Conservation (phyloP, 805 yeast species). For the Wickerhamomyces sydowiorum region DNA sequence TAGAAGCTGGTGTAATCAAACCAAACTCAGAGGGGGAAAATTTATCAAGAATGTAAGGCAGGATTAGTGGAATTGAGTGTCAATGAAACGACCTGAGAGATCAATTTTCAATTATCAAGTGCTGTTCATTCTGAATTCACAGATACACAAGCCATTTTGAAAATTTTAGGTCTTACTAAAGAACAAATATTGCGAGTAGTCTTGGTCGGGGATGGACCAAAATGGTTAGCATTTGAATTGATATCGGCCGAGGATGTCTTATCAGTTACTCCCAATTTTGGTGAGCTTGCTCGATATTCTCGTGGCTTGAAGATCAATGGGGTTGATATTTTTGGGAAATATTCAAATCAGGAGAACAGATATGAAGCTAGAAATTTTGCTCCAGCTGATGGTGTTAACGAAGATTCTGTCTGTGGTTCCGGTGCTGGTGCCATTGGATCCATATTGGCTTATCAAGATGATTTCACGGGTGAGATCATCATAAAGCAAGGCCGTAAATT, state of each 20-base stretch:
- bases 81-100: slow-evolving; percentile 10
- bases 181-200: slow-evolving; percentile 18
- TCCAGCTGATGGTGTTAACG: slow-evolving; percentile 29
- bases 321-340: slow-evolving; percentile 32
- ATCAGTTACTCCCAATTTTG: slow-evolving; percentile 27
- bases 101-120: slow-evolving; percentile 25
- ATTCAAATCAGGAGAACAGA: slow-evolving; percentile 17
- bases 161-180: slow-evolving; percentile 6
- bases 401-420: slow-evolving; percentile 53
- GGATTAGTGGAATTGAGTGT: slow-evolving; percentile 35
- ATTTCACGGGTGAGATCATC: slow-evolving; percentile 14
- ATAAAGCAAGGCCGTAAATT: slow-evolving; percentile 35
- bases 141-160: slow-evolving; percentile 11
- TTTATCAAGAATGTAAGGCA: slow-evolving; percentile 39
- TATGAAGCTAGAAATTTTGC: slow-evolving; percentile 42
- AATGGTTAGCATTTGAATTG: slow-evolving; percentile 36
- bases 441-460: slow-evolving; percentile 20
- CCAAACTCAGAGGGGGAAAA: slow-evolving; percentile 18
- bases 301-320: slow-evolving; percentile 26
- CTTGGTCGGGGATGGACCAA: slow-evolving; percentile 38
- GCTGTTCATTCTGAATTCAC: slow-evolving; percentile 12
- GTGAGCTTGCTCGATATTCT: slow-evolving; percentile 16
- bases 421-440: slow-evolving; percentile 34
- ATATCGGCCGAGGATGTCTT: slow-evolving; percentile 27
- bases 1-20: slow-evolving; percentile 30